Conservation (phyloP, 202 grass and related monocot genomes). For the Cymbopogon flexuosus region DNA sequence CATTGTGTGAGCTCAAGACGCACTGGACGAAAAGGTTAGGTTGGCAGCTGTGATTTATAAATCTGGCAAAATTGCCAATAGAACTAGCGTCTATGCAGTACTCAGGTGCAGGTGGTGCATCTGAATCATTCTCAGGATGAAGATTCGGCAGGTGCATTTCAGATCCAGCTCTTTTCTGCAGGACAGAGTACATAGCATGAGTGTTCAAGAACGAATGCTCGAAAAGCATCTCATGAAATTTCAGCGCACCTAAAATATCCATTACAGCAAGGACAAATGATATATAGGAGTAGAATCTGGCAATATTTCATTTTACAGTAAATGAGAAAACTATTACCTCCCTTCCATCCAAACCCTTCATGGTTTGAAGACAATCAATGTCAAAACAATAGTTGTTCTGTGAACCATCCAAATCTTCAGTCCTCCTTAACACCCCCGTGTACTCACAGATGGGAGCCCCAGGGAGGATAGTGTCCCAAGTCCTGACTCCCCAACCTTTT, state of each 20-base stretch:
- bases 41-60: slow-evolving; percentile 90
- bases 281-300: background rate
- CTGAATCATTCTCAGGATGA: slow-evolving; percentile 49
- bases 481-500: slow-evolving; percentile 86
- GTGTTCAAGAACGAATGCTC: background rate
- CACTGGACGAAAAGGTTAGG: slow-evolving; percentile 93
- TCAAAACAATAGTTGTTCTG: slow-evolving; percentile 83
- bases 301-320: background rate
- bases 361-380: slow-evolving; percentile 87
- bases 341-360: slow-evolving; percentile 82
- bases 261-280: background rate
- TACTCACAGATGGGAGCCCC: slow-evolving; percentile 97
- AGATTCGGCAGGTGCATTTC: slow-evolving; percentile 42
- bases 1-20: slow-evolving; percentile 68
- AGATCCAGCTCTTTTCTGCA: slow-evolving; percentile 60
- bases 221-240: background rate
- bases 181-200: background rate
- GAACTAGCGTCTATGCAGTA: slow-evolving; percentile 77
- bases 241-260: background rate
- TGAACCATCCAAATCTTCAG: slow-evolving; percentile 57
- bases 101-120: slow-evolving; percentile 51
- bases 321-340: slow-evolving; percentile 48
- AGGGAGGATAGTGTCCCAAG: slow-evolving; percentile 90
- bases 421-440: slow-evolving; percentile 56
- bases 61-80: slow-evolving; percentile 72